Base-by-base conservation (phyloP, 257 asterid species). In the Marsdenia floribunda region DNA sequence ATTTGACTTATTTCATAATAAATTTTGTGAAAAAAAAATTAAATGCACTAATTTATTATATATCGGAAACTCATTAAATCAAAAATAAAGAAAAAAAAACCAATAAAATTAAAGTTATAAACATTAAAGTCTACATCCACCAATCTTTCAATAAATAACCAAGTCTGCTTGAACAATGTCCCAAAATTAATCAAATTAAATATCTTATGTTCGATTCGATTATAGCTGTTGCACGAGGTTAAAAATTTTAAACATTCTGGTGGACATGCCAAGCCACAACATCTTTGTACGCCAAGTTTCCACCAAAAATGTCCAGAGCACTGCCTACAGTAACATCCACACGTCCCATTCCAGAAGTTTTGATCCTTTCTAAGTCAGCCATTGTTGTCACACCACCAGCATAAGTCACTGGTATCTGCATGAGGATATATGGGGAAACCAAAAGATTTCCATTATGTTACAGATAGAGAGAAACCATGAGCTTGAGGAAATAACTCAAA, bases 241-340 rank as follows among this genome's bases (percentile, higher is more conserved):
- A 88, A 80, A 82, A 78, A 19, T 83, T 78, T 61, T 78, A 63
- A 10, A 86, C 76, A 76, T 89, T 77, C 78, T 93, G 96, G 86
- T 85, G 91, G 78, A 83, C 73, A 77, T 94, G 97, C 98, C 99
- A 94, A 80, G 85, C 76, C 80, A 94, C 99, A 2, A 94, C 93
- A 72, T 90, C 96, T 89, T 82, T 85, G 87, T 92, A 94, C 33
- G 92, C 80, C 83, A 94, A 72, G 73, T 84, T 88, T 75, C 98
- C 98, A 44, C 99, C 99, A 77, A 94, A 94, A 58, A 92, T 90
- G 69, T 94, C 97, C 83, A 94, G 85, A 26, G 99, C 96, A 74
- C 99, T 92, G 77, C 99, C 99, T 47, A 94, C 96, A 1, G 98
- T 94, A 75, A 90, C 97, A 80, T 94, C 97, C 59, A 94, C 98